Conservation (phyloP, 441 rosid genomes). For the Cnidoscolus chayamansa region DNA sequence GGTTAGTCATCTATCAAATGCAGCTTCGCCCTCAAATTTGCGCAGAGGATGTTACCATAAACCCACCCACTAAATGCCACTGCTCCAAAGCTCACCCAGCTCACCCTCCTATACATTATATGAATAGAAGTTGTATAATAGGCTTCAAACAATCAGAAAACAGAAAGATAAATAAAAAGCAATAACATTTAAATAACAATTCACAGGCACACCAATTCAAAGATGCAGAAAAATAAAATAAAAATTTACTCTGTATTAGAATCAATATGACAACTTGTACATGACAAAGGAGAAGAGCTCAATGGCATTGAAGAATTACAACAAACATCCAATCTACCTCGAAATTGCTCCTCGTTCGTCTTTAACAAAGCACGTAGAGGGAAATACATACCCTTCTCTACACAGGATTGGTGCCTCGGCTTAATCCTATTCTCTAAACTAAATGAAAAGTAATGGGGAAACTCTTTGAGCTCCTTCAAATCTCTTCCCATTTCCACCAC, state of each 20-base stretch:
- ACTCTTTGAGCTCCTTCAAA: conserved; percentile 65
- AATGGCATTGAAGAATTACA: conserved; percentile 59
- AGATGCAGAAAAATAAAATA: not conserved
- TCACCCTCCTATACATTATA: not conserved
- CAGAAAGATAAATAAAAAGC: not conserved
- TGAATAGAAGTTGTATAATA: not conserved
- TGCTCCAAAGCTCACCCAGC: not conserved
- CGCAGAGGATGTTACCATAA: too few relatives aligned
- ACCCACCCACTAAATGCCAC: too few relatives aligned
- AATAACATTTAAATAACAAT: not conserved
- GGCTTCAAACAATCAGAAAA: not conserved
- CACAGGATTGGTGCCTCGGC: conserved; percentile 71
- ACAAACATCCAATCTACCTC: conserved; percentile 55
- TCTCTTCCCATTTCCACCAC: conserved; percentile 80
- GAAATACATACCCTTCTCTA: conserved; percentile 62
- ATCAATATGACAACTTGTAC: conserved; percentile 42
- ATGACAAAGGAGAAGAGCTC: conserved; percentile 51
- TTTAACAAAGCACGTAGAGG: conserved; percentile 61
- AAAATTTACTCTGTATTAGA: conserved; percentile 26
- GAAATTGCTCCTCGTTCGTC: conserved; percentile 55
- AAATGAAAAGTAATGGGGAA: conserved; percentile 80
- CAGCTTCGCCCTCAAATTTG: not conserved
- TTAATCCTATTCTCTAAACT: conserved; percentile 80
- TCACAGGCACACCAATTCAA: conserved; percentile 14
- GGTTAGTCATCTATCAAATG: not conserved